phyloP scores from a whole-genome alignment of 345 rosid species.

The Anacardium occidentale region DNA sequence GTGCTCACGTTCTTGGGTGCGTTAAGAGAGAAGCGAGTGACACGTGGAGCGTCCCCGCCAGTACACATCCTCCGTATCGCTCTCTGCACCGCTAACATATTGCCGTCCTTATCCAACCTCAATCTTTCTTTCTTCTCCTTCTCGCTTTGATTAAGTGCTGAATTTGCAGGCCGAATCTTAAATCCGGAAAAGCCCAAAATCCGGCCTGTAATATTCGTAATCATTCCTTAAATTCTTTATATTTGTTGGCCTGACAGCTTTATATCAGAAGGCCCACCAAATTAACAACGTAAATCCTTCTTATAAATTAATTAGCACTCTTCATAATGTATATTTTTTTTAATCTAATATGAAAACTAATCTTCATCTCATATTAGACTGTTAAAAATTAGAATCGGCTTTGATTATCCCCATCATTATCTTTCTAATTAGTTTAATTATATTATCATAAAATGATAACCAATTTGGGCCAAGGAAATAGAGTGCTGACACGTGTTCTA shows the following conservation, averaged over 20 bases:
- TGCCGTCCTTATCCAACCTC: neutral
- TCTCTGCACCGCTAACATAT: slow-evolving; percentile 34
- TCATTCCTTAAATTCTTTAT: too few species aligned
- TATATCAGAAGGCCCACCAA: neutral
- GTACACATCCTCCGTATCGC: slow-evolving; percentile 42
- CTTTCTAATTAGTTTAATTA: neutral
- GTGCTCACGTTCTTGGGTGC: slow-evolving; percentile 62
- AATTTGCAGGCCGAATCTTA: neutral
- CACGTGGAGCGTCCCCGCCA: slow-evolving; percentile 36
- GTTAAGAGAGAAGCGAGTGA: slow-evolving; percentile 48
- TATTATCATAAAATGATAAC: neutral
- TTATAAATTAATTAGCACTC: too few species aligned
- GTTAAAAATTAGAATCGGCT: neutral
- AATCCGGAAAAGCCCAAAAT: neutral
- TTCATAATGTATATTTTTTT: too few species aligned
- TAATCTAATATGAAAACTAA: neutral
- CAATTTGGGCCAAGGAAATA: neutral
- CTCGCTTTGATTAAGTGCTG: neutral
- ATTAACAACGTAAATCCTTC: too few species aligned
- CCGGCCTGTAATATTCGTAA: neutral
- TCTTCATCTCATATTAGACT: neutral
- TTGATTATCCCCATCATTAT: neutral
- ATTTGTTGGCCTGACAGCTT: neutral
- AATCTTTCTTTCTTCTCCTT: neutral
- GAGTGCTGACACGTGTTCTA: slow-evolving; percentile 23